These are phyloP conservation scores for Xylaria hypoxylon DNA, from an alignment of 2,329 filamentous ascomycete species.

Conservation along the genomic window DNA sequence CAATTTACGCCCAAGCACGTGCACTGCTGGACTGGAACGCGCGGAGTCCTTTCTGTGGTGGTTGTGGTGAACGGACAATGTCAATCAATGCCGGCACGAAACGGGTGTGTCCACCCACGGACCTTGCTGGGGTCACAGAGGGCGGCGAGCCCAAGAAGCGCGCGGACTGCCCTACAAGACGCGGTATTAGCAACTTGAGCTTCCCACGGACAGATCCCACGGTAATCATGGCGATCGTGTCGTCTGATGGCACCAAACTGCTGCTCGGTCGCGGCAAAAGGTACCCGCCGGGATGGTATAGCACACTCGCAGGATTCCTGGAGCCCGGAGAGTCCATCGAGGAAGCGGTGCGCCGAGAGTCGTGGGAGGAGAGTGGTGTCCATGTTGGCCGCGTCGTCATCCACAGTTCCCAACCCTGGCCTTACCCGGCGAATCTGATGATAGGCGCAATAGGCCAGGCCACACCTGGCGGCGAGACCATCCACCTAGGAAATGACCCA, in stretches of 20 bases:
- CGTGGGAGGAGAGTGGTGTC: conserved; percentile 88
- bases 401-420: conserved; percentile 89
- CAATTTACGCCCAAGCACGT: conserved; percentile 89
- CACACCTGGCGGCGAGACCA: conserved; percentile 78
- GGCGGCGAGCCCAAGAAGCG: conserved; percentile 63
- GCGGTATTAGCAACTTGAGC: conserved; percentile 87
- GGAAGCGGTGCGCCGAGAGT: conserved; percentile 84
- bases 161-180: conserved; percentile 81
- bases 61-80: conserved; percentile 85
- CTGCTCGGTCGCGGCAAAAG: conserved; percentile 87
- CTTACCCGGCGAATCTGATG: conserved; percentile 87
- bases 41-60: conserved; percentile 90
- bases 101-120: conserved; percentile 79
- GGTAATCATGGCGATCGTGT: conserved; percentile 94
- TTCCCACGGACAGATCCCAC: conserved; percentile 95
- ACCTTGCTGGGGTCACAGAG: conserved; percentile 61
- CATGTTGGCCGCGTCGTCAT: conserved; percentile 80
- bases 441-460: conserved; percentile 90
- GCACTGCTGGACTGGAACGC: conserved; percentile 94
- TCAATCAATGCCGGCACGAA: conserved; percentile 84
- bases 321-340: conserved; percentile 88
- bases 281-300: conserved; percentile 88
- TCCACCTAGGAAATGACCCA: conserved; percentile 86
- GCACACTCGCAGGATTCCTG: conserved; percentile 86
- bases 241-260: conserved; percentile 78